Percentiles rank a stretch among this genome's conserved stretches.
Conservation (phyloP, 192 early-diverging fungal species). For the Linnemannia schmuckeri region DNA sequence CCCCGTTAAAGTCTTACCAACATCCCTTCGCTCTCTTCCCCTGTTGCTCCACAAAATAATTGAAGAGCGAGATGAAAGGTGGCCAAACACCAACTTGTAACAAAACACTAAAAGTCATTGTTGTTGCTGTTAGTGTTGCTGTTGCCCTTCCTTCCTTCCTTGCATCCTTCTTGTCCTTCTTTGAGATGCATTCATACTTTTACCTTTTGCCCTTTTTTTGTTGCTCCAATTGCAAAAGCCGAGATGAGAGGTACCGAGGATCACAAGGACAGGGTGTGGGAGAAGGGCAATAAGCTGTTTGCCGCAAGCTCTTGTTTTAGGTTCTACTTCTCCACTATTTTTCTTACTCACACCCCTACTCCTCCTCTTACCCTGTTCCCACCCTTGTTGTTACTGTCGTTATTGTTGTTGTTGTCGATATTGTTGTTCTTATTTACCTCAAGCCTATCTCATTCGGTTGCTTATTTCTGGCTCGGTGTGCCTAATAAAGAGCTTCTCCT, state of each 20-base stretch:
- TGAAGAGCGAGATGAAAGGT: background rate
- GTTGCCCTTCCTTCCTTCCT: background rate
- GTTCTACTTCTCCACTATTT: background rate
- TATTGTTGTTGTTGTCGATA: too few species aligned
- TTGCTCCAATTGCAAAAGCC: background rate
- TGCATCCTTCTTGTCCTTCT: background rate
- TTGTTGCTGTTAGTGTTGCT: too few species aligned
- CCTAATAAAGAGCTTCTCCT: too few species aligned
- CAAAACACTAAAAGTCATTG: background rate
- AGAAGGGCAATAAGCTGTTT: background rate
- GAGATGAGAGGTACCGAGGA: background rate
- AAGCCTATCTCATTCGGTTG: too few species aligned
- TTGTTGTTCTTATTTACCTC: too few species aligned
- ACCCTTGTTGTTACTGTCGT: too few species aligned
- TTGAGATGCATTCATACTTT: background rate
- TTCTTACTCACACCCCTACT: too few species aligned
- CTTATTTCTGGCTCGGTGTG: too few species aligned
- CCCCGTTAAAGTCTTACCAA: background rate
- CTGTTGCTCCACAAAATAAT: background rate
- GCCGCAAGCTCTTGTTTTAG: background rate
- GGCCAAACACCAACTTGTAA: background rate
- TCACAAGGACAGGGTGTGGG: background rate
- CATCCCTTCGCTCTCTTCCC: too few species aligned
- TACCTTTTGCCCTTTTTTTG: background rate
- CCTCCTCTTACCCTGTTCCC: too few species aligned